Percentiles rank a stretch among this genome's conserved stretches.
Conservation (phyloP, 1,284 basidiomycete genomes). For the Fistulina hepatica region DNA sequence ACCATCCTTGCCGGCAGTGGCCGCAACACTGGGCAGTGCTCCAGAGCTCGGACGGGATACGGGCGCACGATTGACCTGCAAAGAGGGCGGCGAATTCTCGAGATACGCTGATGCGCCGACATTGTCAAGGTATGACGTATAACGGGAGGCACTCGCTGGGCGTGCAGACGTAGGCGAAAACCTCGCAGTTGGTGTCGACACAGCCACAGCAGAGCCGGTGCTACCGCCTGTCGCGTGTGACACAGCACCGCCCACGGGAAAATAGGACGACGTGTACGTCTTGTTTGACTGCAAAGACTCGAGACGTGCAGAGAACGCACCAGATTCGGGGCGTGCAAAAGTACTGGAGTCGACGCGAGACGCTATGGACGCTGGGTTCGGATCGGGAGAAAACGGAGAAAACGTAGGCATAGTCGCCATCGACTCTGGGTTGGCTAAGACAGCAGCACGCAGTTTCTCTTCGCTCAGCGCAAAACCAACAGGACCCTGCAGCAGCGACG, state of each 20-base stretch:
- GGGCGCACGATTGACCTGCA: constrained; percentile 34
- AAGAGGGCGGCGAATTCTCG: constrained; percentile 27
- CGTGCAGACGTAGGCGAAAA: constrained; percentile 36
- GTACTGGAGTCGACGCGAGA: constrained; percentile 24
- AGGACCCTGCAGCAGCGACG: constrained; percentile 8
- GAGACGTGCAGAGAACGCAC: no score
- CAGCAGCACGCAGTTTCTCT: constrained; percentile 8
- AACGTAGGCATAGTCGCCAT: constrained; percentile 32
- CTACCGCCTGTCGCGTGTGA: constrained; percentile 17
- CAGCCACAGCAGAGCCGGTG: no score
- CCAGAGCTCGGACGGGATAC: constrained; percentile 42
- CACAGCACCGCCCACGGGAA: constrained; percentile 14
- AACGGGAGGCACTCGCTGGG: constrained; percentile 35
- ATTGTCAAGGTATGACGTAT: constrained; percentile 30
- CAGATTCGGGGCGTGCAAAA: constrained; percentile 22
- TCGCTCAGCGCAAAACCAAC: no score
- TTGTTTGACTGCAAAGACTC: constrained; percentile 34
- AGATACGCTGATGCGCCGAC: constrained; percentile 19
- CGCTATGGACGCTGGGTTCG: constrained; percentile 29
- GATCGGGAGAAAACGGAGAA: constrained; percentile 54
- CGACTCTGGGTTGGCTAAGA: constrained; percentile 21
- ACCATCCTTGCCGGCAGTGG: constrained; percentile 14
- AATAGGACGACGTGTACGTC: constrained; percentile 36
- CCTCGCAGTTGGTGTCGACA: constrained; percentile 21
- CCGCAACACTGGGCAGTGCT: constrained; percentile 26